Evolutionary conservation across 345 rosid species (phyloP), one percentile per base, ranked within the genome.

Genomic region (Toxicodendron radicans): DNA sequence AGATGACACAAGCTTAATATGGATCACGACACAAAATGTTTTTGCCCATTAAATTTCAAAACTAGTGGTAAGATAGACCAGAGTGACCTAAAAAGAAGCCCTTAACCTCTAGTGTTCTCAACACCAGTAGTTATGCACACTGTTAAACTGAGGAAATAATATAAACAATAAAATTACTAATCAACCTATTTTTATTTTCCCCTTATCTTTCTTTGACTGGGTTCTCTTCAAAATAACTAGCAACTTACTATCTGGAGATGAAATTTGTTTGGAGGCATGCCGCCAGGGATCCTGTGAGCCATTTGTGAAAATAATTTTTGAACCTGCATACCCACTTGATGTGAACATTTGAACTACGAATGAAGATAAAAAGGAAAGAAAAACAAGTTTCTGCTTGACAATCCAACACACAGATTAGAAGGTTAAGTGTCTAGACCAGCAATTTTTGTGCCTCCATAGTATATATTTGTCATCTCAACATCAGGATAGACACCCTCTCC

Each of bases 211-310:
- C 6, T 66, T 66, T 23, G 38, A 52, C 2, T 11, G 7, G 57
- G 24, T 46, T 46, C n/a, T 51, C 5, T 5, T 24, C 67, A 35
- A 63, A 56, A 48, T 30, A 12, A 67, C 18, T 17, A 10, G 57
- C 23, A 62, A 84, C 89, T 79, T 83, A 94, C 98, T 73, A 35
- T 85, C 96, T 17, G 83, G 80, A 13, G 97, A 88, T 64, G 97
- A 90, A 52, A 70, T 82, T 78, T 89, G 87, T 76, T 89, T 94
- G 30, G 97, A 89, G 76, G 97, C 98, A 81, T 87, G 97, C 10
- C 97, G 95, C 98, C 97, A 94, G 62, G 98, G 98, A 84, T 94
- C 98, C 80, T 94, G 89, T 74, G 90, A 92, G 52, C 98, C 97
- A 72, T 92, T 92, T 57, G 97, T 81, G 73, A 92, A 94, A 38